Conservation (phyloP, 768 basidiomycete genomes). For the Omphalotus guepiniiformis region DNA sequence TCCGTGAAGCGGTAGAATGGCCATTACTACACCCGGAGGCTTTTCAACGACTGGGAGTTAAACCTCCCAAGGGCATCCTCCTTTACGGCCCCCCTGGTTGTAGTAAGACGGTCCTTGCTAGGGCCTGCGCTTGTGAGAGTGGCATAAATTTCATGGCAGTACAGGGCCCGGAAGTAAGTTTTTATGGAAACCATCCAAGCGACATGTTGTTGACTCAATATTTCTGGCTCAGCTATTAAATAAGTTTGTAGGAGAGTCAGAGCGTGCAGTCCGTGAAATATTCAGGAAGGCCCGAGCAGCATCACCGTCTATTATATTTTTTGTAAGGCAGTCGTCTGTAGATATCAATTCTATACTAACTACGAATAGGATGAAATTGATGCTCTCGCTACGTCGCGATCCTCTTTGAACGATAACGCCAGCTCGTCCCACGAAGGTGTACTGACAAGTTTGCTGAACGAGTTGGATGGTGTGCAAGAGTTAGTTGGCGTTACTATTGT, state of each 20-base stretch:
- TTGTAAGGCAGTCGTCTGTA: conserved; percentile 50
- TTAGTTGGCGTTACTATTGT: conserved; percentile 92
- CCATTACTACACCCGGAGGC: conserved; percentile 83
- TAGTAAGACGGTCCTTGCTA: conserved; percentile 90
- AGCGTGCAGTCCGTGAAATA: conserved; percentile 90
- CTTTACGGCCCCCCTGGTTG: conserved; percentile 98
- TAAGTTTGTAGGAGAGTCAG: conserved; percentile 97
- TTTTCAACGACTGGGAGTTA: conserved; percentile 83
- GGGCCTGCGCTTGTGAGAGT: conserved; percentile 90
- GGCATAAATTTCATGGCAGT: conserved; percentile 96
- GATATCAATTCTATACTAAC: background rate
- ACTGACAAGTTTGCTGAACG: conserved; percentile 88
- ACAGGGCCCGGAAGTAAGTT: conserved; percentile 89
- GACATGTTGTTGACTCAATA: background rate
- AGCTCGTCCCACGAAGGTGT: conserved; percentile 78
- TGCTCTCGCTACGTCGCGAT: conserved; percentile 80
- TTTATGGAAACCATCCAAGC: background rate
- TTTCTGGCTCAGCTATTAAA: conserved; percentile 67
- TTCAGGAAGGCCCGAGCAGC: conserved; percentile 94
- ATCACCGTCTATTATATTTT: conserved; percentile 94
- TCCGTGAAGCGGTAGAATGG: conserved; percentile 94
- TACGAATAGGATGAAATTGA: conserved; percentile 88
- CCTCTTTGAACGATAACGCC: conserved; percentile 51
- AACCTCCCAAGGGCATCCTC: conserved; percentile 84
- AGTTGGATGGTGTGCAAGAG: conserved; percentile 99